Percentiles rank a stretch among this genome's conserved stretches.
Conservation (phyloP, 306 rosid species). For the Castanea crenata region DNA sequence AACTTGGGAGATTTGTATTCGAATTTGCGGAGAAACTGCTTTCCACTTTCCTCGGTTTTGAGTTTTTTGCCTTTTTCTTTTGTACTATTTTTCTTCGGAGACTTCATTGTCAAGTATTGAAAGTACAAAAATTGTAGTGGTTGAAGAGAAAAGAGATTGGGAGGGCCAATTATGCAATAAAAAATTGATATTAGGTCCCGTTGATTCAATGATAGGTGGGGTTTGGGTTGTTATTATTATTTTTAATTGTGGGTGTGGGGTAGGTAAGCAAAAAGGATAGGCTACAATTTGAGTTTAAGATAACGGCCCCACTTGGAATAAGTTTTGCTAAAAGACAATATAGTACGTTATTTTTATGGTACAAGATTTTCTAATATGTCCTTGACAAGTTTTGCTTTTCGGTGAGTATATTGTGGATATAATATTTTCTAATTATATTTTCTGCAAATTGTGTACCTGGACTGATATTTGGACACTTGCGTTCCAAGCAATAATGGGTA, state of each 20-base stretch:
- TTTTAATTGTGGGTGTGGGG: slow-evolving; percentile 24
- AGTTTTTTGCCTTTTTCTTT: not conserved
- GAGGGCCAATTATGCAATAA: slow-evolving; percentile 15
- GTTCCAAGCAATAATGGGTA: too few species aligned
- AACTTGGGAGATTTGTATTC: slow-evolving; percentile 23
- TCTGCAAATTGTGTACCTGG: too few species aligned
- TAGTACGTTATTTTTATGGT: too few species aligned
- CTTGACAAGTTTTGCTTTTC: too few species aligned
- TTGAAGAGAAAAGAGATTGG: not conserved
- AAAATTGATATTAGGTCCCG: not conserved
- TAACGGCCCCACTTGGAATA: slow-evolving; percentile 6
- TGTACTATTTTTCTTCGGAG: not conserved
- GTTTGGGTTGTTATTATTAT: slow-evolving; percentile 11
- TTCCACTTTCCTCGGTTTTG: not conserved
- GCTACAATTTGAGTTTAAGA: slow-evolving; percentile 3
- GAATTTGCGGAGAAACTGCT: not conserved
- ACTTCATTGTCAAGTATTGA: not conserved
- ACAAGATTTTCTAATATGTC: too few species aligned
- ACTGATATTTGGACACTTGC: too few species aligned
- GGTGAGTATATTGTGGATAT: too few species aligned
- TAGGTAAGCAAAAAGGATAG: slow-evolving; percentile 22
- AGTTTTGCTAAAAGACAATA: too few species aligned
- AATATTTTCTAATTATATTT: too few species aligned
- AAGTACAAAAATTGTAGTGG: not conserved
- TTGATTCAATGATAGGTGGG: slow-evolving; percentile 49